Evolutionary conservation across 2,329 filamentous ascomycete genomes (phyloP).

Genomic region (Dactylellina haptotyla): DNA sequence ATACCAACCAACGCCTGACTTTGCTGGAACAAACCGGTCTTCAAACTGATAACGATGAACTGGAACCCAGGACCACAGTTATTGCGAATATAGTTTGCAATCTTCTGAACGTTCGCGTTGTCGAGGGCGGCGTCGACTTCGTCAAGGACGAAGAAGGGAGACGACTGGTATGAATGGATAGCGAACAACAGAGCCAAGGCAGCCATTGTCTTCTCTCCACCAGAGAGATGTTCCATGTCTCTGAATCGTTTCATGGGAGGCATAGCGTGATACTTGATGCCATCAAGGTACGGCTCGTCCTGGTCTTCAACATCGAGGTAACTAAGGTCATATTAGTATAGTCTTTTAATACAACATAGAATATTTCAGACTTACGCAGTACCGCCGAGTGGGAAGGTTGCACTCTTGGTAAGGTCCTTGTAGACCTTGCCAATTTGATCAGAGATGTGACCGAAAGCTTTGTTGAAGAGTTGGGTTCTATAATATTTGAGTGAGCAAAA

Average conservation of each 20-base stretch:
- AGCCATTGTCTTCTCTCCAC: constrained; percentile 98
- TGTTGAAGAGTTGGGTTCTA: constrained; percentile 85
- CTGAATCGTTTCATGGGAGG: constrained; percentile 97
- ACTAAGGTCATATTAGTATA: constrained; percentile 57
- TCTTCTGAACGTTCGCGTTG: constrained; percentile 94
- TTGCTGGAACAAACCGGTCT: constrained; percentile 94
- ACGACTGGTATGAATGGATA: constrained; percentile 94
- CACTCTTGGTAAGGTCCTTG: constrained; percentile 89
- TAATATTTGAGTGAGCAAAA: background rate
- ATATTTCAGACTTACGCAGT: constrained; percentile 65
- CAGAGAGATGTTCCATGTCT: constrained; percentile 98
- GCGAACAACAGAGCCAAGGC: constrained; percentile 95
- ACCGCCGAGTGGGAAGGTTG: constrained; percentile 92
- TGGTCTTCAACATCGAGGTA: constrained; percentile 95
- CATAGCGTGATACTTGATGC: constrained; percentile 99
- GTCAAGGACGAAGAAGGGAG: constrained; percentile 96
- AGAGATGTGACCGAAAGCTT: constrained; percentile 92
- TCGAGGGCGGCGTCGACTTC: constrained; percentile 98
- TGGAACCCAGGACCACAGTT: constrained; percentile 98
- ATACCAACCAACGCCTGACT: constrained; percentile 95
- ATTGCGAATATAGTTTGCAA: constrained; percentile 94
- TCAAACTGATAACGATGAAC: constrained; percentile 97
- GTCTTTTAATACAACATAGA: background rate
- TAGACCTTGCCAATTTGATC: constrained; percentile 95
- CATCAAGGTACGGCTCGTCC: constrained; percentile 94